Evolutionary conservation across 768 basidiomycete species (phyloP), one percentile per base, ranked within the genome.

Genomic region (Calocybe cyanea): DNA sequence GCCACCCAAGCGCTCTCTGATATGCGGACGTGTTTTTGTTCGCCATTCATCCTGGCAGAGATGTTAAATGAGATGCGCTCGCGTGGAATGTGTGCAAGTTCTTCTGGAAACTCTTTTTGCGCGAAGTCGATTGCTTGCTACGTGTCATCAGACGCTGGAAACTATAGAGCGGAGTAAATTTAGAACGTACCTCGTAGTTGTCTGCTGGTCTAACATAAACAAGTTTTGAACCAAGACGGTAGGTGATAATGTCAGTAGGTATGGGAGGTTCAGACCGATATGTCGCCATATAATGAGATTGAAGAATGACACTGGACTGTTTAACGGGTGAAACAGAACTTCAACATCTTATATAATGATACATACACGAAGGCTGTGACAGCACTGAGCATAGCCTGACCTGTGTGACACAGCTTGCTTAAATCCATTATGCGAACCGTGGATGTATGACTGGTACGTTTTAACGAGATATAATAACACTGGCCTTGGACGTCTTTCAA

Each of bases 121-220:
- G 76, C 79, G 30, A 73, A 64, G 18, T 67, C 64, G 23, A 83
- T 55, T 0, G 80, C 81, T 63, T 73, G 60, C 79, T 80, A 33
- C 14, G 21, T n/a, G 40, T 18, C 8, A 14, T 31, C 20, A 52
- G 28, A 41, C 7, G 31, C 7, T 20, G 7, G 13, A 11, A 15
- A 18, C n/a, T n/a, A n/a, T n/a, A 9, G 1, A 17, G 5, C 34
- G 14, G 17, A 6, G 17, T 7, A 6, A 6, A 30, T 32, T 4
- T 33, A 11, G 15, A 18, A 54, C 69, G 43, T 31, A 78, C 81
- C 53, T 67, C 54, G 45, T 77, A 78, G 35, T 61, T 57, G 24
- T 57, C 42, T 8, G 72, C 66, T 0, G 70, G 71, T 1, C 66
- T 68, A 0, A 83, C 80, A 36, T 77, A 80, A 13, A 80, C 74